phyloP scores from a whole-genome alignment of 2,329 filamentous ascomycete species.

The Fusarium ramigenum region DNA sequence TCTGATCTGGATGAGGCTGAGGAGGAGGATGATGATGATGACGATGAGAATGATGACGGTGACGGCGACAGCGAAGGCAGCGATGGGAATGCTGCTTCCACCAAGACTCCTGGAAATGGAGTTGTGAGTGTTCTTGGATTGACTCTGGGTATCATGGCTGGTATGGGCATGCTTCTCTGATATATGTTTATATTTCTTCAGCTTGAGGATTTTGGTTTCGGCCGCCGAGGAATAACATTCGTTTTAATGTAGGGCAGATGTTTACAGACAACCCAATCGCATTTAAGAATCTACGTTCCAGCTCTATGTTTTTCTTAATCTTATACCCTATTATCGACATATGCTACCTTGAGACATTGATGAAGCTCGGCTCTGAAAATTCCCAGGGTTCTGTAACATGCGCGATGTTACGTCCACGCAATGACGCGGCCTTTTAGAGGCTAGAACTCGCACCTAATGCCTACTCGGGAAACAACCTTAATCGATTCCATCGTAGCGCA shows the following conservation, averaged over 20 bases:
- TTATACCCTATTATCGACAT: background rate
- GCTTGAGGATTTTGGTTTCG: background rate
- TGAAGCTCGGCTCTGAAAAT: background rate
- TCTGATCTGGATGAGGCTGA: background rate
- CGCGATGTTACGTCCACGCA: background rate
- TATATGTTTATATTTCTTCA: background rate
- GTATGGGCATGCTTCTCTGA: conserved; percentile 4
- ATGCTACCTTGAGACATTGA: background rate
- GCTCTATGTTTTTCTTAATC: background rate
- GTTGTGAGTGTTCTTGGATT: background rate
- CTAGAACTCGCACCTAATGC: background rate
- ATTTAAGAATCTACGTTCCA: background rate
- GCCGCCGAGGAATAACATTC: background rate
- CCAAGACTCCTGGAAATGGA: accelerated
- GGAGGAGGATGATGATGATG: background rate
- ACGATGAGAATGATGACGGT: background rate
- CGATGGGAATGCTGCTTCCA: background rate
- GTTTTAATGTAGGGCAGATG: background rate
- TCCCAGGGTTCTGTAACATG: background rate
- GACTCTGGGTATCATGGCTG: background rate
- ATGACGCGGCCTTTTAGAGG: background rate
- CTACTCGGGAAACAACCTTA: background rate
- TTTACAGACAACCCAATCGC: background rate
- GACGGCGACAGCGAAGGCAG: background rate
- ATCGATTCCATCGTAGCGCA: background rate